A percentile compares a stretch with the other conserved stretches of the same genome.
Conservation (phyloP, 1,284 basidiomycete genomes). For the Schizophyllum amplum region DNA sequence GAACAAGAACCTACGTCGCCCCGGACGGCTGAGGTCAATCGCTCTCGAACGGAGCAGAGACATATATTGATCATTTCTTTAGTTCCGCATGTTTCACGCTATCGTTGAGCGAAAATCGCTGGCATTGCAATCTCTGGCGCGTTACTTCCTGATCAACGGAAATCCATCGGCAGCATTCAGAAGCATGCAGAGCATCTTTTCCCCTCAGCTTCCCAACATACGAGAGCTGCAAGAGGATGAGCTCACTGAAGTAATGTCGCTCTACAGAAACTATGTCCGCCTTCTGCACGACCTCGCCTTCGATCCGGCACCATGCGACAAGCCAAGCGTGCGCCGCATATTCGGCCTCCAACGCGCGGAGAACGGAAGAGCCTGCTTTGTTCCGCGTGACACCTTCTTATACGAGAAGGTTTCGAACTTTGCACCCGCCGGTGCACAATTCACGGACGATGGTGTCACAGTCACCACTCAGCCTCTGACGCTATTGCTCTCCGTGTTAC, state of each 20-base stretch:
- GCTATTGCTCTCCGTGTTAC: neutral
- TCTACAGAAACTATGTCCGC: slow-evolving; percentile 28
- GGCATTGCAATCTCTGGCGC: slow-evolving; percentile 21
- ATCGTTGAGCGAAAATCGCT: slow-evolving; percentile 20
- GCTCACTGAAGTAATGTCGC: slow-evolving; percentile 21
- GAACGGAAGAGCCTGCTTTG: slow-evolving; percentile 16
- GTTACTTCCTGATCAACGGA: slow-evolving; percentile 16
- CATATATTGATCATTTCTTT: neutral
- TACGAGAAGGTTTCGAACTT: slow-evolving; percentile 8
- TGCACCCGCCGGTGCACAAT: slow-evolving; percentile 3
- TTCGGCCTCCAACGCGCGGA: slow-evolving; percentile 27
- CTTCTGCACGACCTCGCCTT: slow-evolving; percentile 24
- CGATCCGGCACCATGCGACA: slow-evolving; percentile 19
- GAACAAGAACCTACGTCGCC: slow-evolving; percentile 22
- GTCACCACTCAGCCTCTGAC: neutral
- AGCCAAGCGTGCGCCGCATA: slow-evolving; percentile 21
- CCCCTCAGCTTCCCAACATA: slow-evolving; percentile 9
- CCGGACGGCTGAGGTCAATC: neutral
- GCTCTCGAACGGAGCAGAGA: too few relatives aligned
- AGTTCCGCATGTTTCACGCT: slow-evolving; percentile 35
- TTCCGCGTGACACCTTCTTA: slow-evolving; percentile 17
- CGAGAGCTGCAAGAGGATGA: slow-evolving; percentile 15
- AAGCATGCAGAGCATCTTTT: slow-evolving; percentile 35
- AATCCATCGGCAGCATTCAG: slow-evolving; percentile 29
- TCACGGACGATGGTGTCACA: neutral